Base-by-base conservation (phyloP, 1,284 basidiomycete species). In the Leucoagaricus sp. region DNA sequence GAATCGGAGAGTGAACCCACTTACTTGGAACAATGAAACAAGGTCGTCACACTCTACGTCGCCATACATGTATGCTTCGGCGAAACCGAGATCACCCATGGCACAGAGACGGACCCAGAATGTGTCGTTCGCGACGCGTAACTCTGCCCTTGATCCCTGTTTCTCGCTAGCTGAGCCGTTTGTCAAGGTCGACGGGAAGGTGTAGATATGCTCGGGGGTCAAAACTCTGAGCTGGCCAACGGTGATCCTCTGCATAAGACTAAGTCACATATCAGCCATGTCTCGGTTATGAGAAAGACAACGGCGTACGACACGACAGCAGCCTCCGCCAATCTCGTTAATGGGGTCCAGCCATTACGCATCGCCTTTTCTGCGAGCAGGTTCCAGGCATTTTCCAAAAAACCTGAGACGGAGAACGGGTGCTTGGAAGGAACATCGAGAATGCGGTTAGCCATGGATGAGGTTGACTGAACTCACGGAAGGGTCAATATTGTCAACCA, bases 41-140 rank as follows among this genome's bases (percentile, higher is more conserved):
- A 89, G 74, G 63, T 90, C 84, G 46, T 84, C 79, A 49, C 84
- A 85, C 59, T 85, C 81, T 34, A 83, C 84, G 60, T 93, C 87
- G 4, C 86, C 86, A 47, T 82, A 83, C 87, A 91, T 89, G 70
- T 83, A 89, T 0, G 85, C 83, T 70, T 92, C 89, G 12, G 84
- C 77, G 63, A 92, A 89, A 0, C 87, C 89, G 13, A 91, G 72
- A 66, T 90, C 88, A 33, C 82, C 77, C 75, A 85, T 83, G 19
- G 80, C 69, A 55, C 79, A 82, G 13, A 87, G 70, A 19, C 89
- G 75, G 25, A 87, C 72, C 88, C 87, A 90, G 67, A 90, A 90
- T 8, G 76, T 70, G 64, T 89, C 84, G 60, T 77, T 82, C 19
- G 80, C 64, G 44, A 90, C 84, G 26, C 79, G 72, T 26, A 89